Evolutionary conservation across 331 rosid genomes (phyloP).

Genomic region (Rosa hybrid): DNA sequence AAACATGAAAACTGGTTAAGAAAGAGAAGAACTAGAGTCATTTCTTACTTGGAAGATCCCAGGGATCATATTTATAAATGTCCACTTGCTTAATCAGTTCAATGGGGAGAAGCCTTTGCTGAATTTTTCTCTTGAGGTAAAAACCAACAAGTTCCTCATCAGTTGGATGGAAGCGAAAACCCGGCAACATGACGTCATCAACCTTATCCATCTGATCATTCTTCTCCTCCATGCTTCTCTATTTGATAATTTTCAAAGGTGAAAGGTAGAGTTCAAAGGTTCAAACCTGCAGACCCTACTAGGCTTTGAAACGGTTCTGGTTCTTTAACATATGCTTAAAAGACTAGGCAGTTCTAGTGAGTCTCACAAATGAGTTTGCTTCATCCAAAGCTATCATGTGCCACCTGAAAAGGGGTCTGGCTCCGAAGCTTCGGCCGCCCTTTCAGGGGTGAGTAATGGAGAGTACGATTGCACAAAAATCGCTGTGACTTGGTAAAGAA

Average conservation of each 20-base stretch:
- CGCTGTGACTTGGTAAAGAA: constrained; percentile 29
- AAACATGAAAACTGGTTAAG: not conserved
- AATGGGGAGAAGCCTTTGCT: constrained; percentile 61
- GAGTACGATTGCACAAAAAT: constrained; percentile 22
- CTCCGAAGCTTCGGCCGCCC: constrained; percentile 54
- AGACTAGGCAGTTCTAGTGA: constrained; percentile 26
- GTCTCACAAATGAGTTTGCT: constrained; percentile 23
- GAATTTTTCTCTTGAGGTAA: constrained; percentile 70
- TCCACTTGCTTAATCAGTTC: constrained; percentile 80
- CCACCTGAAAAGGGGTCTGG: constrained; percentile 37
- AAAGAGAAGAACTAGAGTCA: not conserved
- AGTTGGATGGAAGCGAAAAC: constrained; percentile 84
- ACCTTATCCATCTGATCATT: constrained; percentile 47
- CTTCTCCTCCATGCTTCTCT: constrained; percentile 58
- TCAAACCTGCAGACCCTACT: constrained; percentile 22
- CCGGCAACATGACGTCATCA: constrained; percentile 71
- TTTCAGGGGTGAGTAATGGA: constrained; percentile 34
- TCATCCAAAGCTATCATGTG: constrained; percentile 36
- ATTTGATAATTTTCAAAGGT: not conserved
- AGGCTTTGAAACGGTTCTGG: not conserved
- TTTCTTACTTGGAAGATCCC: constrained; percentile 91
- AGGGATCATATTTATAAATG: constrained; percentile 76
- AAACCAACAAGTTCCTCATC: constrained; percentile 83
- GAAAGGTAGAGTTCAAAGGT: constrained; percentile 24
- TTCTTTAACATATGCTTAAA: constrained; percentile 5